Conservation (phyloP, 495 filamentous ascomycete species). For the Tuber umbilicatum region DNA sequence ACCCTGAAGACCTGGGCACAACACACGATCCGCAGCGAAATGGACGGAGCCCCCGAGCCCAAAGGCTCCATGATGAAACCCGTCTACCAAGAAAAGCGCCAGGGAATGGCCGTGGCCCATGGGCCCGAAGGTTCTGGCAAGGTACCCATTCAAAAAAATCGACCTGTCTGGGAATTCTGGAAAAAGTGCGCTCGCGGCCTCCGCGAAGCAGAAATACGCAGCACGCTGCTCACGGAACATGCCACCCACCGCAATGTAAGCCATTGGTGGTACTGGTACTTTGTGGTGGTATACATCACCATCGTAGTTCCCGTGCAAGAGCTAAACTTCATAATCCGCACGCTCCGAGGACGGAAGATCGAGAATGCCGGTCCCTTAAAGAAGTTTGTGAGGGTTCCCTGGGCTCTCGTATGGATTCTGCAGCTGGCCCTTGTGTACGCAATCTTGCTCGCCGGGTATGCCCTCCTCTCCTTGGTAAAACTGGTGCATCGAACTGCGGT, state of each 20-base stretch:
- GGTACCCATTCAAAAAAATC: neutral
- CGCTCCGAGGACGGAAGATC: neutral
- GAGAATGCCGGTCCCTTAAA: neutral
- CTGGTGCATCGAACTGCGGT: neutral
- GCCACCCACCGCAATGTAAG: neutral
- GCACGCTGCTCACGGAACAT: neutral
- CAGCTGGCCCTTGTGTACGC: neutral
- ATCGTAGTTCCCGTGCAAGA: no score
- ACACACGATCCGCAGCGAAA: neutral
- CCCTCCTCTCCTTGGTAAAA: neutral
- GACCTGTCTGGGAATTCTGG: neutral
- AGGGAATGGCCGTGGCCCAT: neutral
- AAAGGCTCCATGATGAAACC: no score
- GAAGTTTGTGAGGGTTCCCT: neutral
- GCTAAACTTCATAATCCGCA: no score
- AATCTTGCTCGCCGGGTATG: no score
- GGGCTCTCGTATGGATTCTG: neutral
- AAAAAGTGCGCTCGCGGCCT: no score
- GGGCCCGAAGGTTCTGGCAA: neutral
- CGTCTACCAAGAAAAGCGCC: no score
- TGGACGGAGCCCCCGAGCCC: no score
- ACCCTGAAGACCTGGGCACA: neutral
- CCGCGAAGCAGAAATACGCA: no score
- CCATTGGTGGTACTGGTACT: conserved; percentile 3
- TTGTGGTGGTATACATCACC: neutral